These are phyloP conservation scores for Hymenoscyphus albidus DNA, from an alignment of 2,329 filamentous ascomycete genomes.

Conservation along the genomic window DNA sequence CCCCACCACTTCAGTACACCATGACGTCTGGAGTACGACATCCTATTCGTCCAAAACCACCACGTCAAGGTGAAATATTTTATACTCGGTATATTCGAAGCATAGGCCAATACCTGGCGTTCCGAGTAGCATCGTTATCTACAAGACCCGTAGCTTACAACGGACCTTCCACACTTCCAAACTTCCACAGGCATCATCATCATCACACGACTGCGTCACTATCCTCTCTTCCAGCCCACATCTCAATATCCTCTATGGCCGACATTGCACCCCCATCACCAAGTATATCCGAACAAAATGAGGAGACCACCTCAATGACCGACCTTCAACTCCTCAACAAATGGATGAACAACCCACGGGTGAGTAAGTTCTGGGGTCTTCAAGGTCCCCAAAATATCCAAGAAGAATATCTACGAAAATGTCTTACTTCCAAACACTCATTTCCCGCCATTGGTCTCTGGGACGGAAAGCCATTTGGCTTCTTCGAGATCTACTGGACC, in stretches of 20 bases:
- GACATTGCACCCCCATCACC: slow-evolving; percentile 40
- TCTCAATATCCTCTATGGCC: slow-evolving; percentile 37
- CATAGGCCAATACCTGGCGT: slow-evolving; percentile 78
- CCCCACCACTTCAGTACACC: slow-evolving; percentile 74
- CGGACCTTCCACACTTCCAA: slow-evolving; percentile 46
- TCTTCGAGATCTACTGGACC: slow-evolving; percentile 98
- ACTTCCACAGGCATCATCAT: slow-evolving; percentile 30
- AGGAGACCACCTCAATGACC: slow-evolving; percentile 37
- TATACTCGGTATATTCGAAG: slow-evolving; percentile 86
- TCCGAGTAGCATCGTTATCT: slow-evolving; percentile 75
- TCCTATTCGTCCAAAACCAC: slow-evolving; percentile 81
- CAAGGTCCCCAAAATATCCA: slow-evolving; percentile 53
- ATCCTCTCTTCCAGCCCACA: slow-evolving; percentile 32
- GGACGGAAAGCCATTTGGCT: slow-evolving; percentile 93
- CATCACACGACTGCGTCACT: slow-evolving; percentile 28
- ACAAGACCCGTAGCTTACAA: slow-evolving; percentile 59
- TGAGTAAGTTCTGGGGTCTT: slow-evolving; percentile 80
- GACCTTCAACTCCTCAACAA: slow-evolving; percentile 69
- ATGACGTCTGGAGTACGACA: slow-evolving; percentile 77
- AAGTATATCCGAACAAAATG: slow-evolving; percentile 30
- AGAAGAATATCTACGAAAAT: slow-evolving; percentile 63
- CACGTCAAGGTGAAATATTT: slow-evolving; percentile 84
- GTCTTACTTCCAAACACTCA: slow-evolving; percentile 65
- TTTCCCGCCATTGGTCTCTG: slow-evolving; percentile 92
- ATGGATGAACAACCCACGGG: slow-evolving; percentile 87